Evolutionary conservation across 352 stramenopile genomes (phyloP), one percentile per base, ranked within the genome.

Genomic region (Pythium dissimile): DNA sequence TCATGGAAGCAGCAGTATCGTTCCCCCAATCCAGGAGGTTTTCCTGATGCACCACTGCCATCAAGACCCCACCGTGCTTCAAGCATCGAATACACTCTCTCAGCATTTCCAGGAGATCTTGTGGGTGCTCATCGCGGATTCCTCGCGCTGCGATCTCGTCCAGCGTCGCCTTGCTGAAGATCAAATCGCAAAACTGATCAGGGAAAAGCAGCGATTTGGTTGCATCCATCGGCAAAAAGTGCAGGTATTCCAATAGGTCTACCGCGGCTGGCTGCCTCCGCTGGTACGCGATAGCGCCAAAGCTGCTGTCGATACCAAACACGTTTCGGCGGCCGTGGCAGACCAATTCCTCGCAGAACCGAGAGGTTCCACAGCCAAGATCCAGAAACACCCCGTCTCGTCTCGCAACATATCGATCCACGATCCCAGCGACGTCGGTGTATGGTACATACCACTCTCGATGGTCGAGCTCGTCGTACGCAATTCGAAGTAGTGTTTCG

Each of bases 311-410:
- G 27, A 77, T 39, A 0, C 57, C 66, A 15, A 61, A 47, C 18
- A 74, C 62, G 48, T 27, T 41, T 11, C 34, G 61, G 41, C 72
- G 69, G 13, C 65, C 69, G 18, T 61, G 65, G 11, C 63, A 51
- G 8, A 69, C 66, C 1, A 77, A 24, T 32, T 77, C 60, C 26
- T 48, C 45, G 23, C 68, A 65, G n/a, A 76, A n/a, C 0, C 39
- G 45, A 7, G 68, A 76, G 2, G 64, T 71, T 0, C 68, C 68
- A 45, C 68, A 76, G 1, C 68, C 69, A 21, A 73, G 30, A 53
- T 77, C 65, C 11, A 77, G 11, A 23, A 68, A 47, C 21, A 64
- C 13, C 1, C 54, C 47, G 1, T 20, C 16, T 3, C 54, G 55
- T 5, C 37, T 27, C 9, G 28, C 52, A 12, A 44, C 47, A 49